Evolutionary conservation across 2,329 filamentous ascomycete species (phyloP).

Genomic region (Cordyceps militaris): DNA sequence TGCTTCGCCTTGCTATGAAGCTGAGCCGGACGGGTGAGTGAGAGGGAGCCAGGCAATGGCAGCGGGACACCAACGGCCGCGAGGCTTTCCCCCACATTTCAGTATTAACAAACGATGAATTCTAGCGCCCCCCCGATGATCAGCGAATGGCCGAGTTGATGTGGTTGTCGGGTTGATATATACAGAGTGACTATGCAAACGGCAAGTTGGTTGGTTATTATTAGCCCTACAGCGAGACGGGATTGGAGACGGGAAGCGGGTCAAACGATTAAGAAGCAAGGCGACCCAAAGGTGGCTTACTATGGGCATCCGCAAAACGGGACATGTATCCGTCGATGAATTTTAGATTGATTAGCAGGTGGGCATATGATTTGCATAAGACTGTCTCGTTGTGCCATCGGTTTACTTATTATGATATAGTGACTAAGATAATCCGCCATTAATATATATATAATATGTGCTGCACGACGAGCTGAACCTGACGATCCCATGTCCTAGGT

Average conservation of each 20-base stretch:
- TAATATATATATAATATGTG: neutral
- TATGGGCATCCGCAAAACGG: neutral
- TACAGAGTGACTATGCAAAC: neutral
- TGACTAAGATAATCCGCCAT: neutral
- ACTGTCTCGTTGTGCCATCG: neutral
- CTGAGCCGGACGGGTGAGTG: neutral
- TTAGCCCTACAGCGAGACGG: neutral
- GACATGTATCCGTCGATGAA: neutral
- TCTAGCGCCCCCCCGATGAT: neutral
- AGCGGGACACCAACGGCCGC: neutral
- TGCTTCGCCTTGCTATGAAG: neutral
- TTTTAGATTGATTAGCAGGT: constrained; percentile 1
- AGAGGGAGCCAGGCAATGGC: neutral
- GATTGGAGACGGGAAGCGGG: neutral
- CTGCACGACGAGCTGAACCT: neutral
- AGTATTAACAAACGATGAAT: neutral
- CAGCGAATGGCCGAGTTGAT: neutral
- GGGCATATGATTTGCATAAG: constrained; percentile 3
- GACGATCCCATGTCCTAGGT: neutral
- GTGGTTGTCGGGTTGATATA: neutral
- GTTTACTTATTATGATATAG: neutral
- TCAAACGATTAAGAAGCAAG: neutral
- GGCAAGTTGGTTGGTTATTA: neutral
- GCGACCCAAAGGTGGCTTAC: neutral
- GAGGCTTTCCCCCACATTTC: neutral